Percentiles rank a stretch among this genome's conserved stretches.
phyloP scores from a whole-genome alignment of 2,329 filamentous ascomycete species.

The Monosporascus ibericus region DNA sequence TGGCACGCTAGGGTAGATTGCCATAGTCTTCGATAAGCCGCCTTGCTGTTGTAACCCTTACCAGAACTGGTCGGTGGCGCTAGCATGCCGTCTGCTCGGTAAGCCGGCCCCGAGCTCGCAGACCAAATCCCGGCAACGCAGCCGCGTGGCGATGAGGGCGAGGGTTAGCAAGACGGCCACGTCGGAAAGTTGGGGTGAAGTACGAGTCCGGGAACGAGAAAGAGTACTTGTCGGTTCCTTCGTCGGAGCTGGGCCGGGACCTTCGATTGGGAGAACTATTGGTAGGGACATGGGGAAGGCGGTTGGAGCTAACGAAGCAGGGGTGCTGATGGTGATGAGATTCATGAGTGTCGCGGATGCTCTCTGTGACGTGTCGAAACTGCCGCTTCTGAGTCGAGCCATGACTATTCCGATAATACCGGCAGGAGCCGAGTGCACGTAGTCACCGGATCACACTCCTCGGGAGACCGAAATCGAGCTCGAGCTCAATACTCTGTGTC shows the following conservation, averaged over 20 bases:
- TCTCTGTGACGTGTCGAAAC: background rate
- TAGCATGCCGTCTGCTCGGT: conserved; percentile 29
- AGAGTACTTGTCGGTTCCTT: conserved; percentile 3
- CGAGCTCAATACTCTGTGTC: background rate
- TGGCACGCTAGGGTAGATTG: no score
- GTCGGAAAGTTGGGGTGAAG: conserved; percentile 36
- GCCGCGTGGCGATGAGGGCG: conserved; percentile 39
- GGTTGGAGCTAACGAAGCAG: background rate
- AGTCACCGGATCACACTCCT: background rate
- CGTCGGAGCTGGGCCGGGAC: background rate
- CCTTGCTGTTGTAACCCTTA: no score
- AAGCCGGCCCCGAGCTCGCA: conserved; percentile 42
- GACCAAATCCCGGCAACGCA: conserved; percentile 34
- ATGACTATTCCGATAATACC: background rate
- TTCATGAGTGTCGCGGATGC: background rate
- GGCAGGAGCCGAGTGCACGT: background rate
- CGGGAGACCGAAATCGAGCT: background rate
- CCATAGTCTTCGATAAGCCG: no score
- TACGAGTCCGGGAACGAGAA: conserved; percentile 39
- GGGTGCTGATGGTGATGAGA: background rate
- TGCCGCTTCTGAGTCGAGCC: background rate
- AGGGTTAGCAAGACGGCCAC: conserved; percentile 42
- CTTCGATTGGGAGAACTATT: background rate
- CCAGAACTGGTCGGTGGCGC: background rate
- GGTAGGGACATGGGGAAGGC: background rate